phyloP scores from a whole-genome alignment of 768 basidiomycete genomes.

The Mycena maculata region DNA sequence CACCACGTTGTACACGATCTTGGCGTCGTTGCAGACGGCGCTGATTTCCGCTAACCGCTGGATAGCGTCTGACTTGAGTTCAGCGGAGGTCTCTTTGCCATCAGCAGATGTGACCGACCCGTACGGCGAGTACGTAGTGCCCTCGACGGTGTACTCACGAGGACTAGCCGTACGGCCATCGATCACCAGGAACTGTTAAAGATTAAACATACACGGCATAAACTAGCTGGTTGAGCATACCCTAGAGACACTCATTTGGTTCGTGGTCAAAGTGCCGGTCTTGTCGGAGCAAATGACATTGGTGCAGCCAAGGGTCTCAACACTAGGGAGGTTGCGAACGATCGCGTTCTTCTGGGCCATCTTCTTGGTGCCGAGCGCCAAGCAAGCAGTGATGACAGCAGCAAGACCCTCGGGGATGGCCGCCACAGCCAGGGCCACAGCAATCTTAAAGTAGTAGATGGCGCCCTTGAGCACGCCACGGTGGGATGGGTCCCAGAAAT shows the following conservation, averaged over 20 bases:
- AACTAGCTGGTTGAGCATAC: slow-evolving; percentile 50
- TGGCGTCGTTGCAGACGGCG: slow-evolving; percentile 95
- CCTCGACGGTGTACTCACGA: slow-evolving; percentile 85
- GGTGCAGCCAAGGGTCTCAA: slow-evolving; percentile 97
- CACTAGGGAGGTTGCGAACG: slow-evolving; percentile 94
- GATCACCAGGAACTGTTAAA: slow-evolving; percentile 77
- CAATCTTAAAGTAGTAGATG: slow-evolving; percentile 99
- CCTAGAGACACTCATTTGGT: slow-evolving; percentile 95
- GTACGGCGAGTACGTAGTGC: slow-evolving; percentile 90
- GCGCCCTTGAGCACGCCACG: slow-evolving; percentile 92
- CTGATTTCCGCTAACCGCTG: slow-evolving; percentile 91
- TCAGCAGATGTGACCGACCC: slow-evolving; percentile 78
- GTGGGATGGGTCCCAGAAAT: slow-evolving; percentile 96
- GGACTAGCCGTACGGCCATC: slow-evolving; percentile 62
- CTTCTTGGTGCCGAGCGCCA: slow-evolving; percentile 97
- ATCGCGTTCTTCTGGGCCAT: slow-evolving; percentile 99
- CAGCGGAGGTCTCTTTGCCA: slow-evolving; percentile 67
- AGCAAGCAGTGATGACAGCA: slow-evolving; percentile 96
- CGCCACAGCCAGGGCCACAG: slow-evolving; percentile 97
- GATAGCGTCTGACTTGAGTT: slow-evolving; percentile 75
- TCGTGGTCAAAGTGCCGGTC: slow-evolving; percentile 95
- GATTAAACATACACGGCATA: background rate
- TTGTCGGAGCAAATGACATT: slow-evolving; percentile 99
- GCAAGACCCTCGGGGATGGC: slow-evolving; percentile 99
- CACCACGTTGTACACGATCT: slow-evolving; percentile 85